phyloP scores from a whole-genome alignment of 495 filamentous ascomycete genomes.

The Astrocystis sublimbata region DNA sequence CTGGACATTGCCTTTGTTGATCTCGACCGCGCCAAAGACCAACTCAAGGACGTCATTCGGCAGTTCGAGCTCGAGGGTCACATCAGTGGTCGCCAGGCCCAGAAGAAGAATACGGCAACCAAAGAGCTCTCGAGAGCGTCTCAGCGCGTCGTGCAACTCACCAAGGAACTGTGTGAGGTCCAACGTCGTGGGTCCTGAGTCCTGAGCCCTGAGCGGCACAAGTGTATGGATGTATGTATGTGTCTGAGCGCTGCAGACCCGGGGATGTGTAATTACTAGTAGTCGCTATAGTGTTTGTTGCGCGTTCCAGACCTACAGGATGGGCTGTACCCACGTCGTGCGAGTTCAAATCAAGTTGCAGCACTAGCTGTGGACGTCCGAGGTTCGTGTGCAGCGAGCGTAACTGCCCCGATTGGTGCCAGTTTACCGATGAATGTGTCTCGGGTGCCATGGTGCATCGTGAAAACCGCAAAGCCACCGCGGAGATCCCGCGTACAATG shows the following conservation, averaged over 20 bases:
- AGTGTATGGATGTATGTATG: not conserved
- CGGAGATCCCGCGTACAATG: conserved; percentile 15
- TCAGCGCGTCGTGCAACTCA: conserved; percentile 9
- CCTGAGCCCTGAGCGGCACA: not conserved
- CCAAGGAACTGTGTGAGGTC: not conserved
- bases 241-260: not conserved
- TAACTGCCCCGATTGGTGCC: not conserved
- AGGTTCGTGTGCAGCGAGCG: not conserved
- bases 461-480: conserved; percentile 9
- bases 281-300: too few relatives aligned
- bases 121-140: conserved; percentile 3
- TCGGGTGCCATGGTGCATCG: not conserved
- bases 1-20: conserved; percentile 1
- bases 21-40: conserved; percentile 1
- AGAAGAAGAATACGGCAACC: not conserved
- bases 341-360: not conserved
- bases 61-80: conserved; percentile 6
- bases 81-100: conserved; percentile 9
- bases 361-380: not conserved
- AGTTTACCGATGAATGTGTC: not conserved
- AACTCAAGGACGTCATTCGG: conserved; percentile 6
- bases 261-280: conserved; percentile 5
- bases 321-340: conserved; percentile 3
- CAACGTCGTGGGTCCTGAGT: not conserved
- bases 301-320: conserved; percentile 3